A percentile compares a stretch with the other conserved stretches of the same genome.
phyloP scores from a whole-genome alignment of 768 basidiomycete species.

The Xerocomellus amylosporus region DNA sequence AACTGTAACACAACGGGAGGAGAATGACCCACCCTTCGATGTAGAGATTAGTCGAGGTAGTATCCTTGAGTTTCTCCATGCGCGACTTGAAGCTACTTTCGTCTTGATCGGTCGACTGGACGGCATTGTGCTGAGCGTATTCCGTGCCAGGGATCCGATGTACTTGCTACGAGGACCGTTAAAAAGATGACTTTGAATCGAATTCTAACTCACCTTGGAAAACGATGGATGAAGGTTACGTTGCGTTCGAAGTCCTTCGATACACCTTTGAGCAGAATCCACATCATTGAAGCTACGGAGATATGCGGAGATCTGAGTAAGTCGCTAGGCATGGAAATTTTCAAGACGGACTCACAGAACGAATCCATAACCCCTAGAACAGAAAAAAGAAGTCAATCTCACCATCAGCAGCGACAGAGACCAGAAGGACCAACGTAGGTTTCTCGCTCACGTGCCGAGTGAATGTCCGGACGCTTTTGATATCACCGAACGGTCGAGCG shows the following conservation, averaged over 20 bases:
- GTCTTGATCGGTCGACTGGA: conserved; percentile 29
- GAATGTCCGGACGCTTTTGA: conserved; percentile 79
- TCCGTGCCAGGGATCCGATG: conserved; percentile 81
- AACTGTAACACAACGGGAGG: neutral
- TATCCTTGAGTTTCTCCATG: conserved; percentile 73
- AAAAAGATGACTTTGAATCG: neutral
- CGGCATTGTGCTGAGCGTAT: conserved; percentile 43
- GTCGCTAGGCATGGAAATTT: neutral
- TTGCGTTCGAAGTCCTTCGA: conserved; percentile 63
- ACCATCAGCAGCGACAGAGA: conserved; percentile 1
- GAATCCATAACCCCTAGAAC: conserved; percentile 69
- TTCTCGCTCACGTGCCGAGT: conserved; percentile 78
- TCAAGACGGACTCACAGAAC: conserved; percentile 55
- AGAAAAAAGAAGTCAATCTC: conserved; percentile 1
- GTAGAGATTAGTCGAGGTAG: conserved; percentile 71
- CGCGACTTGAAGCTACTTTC: conserved; percentile 63
- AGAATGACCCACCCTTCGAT: conserved; percentile 58
- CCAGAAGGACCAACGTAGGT: conserved; percentile 40
- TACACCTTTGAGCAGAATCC: conserved; percentile 72
- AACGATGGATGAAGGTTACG: conserved; percentile 83
- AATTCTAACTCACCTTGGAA: conserved; percentile 58
- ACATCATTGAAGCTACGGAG: conserved; percentile 59
- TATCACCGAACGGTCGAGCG: conserved; percentile 65
- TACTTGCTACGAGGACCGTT: conserved; percentile 42
- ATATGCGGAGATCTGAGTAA: neutral